Evolutionary conservation across 176 grass and related monocot species (phyloP).

Genomic region (Eremochloa ophiuroides): DNA sequence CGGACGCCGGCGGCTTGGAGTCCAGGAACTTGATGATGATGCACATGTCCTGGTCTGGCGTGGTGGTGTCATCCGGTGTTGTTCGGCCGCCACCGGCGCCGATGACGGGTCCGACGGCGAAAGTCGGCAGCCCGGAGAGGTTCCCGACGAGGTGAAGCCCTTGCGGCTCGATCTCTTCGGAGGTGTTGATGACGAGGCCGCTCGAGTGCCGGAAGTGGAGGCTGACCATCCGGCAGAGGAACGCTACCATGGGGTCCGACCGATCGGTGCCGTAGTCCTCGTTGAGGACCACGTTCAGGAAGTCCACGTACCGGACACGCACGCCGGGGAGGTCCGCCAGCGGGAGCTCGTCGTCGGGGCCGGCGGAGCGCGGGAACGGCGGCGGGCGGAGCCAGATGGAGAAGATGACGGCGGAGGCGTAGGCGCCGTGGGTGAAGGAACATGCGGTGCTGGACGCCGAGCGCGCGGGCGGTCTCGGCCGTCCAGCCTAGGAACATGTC

Average conservation of each 20-base stretch:
- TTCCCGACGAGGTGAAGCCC: conserved; percentile 27
- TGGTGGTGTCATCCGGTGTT: not conserved
- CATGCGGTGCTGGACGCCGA: conserved; percentile 31
- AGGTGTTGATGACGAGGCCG: conserved; percentile 34
- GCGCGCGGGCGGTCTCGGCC: conserved; percentile 10
- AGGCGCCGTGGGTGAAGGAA: conserved; percentile 41
- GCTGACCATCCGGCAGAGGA: not conserved
- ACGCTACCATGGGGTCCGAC: not conserved
- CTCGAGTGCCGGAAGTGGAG: conserved; percentile 10
- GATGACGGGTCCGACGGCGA: conserved; percentile 25
- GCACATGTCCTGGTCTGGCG: not conserved
- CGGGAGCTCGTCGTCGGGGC: conserved; percentile 2
- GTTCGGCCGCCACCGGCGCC: too few relatives aligned
- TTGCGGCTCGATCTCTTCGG: conserved; percentile 32
- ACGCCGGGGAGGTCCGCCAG: conserved; percentile 30
- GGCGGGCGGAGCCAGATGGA: conserved; percentile 28
- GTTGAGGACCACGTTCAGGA: not conserved
- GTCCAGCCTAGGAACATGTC: conserved; percentile 50
- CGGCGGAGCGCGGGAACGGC: not conserved
- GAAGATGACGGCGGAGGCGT: conserved; percentile 17
- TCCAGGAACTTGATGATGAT: conserved; percentile 37
- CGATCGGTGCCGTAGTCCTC: not conserved
- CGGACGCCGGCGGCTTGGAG: conserved; percentile 31
- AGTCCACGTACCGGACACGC: conserved; percentile 6
- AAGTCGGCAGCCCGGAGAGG: conserved; percentile 17